Conservation (phyloP, 202 grass and related monocot genomes). For the Zizania palustris region DNA sequence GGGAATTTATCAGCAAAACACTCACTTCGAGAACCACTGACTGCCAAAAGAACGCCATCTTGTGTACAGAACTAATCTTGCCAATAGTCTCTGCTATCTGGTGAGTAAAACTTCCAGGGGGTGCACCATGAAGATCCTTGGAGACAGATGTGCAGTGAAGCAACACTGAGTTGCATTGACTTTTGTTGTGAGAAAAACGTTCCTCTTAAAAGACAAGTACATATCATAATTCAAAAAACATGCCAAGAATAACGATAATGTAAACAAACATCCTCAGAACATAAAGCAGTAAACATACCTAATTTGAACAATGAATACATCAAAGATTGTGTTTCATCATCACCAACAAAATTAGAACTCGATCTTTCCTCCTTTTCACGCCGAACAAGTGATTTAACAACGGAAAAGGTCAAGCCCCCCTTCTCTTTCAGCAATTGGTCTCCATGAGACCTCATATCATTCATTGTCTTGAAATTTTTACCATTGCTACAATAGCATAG, state of each 20-base stretch:
- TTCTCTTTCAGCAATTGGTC: conserved; percentile 79
- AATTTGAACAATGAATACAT: conserved; percentile 68
- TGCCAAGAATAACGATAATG: conserved; percentile 7
- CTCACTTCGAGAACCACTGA: conserved; percentile 72
- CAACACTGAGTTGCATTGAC: conserved; percentile 41
- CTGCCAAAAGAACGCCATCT: conserved; percentile 88
- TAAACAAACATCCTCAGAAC: conserved; percentile 12
- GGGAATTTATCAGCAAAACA: conserved; percentile 33
- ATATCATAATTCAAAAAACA: conserved; percentile 44
- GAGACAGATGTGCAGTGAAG: conserved; percentile 46
- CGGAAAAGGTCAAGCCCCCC: conserved; percentile 78
- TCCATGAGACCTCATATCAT: conserved; percentile 61
- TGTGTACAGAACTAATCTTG: conserved; percentile 77
- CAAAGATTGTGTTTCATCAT: conserved; percentile 80
- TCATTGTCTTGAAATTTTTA: conserved; percentile 79
- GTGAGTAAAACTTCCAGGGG: conserved; percentile 83
- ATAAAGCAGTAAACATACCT: conserved; percentile 49
- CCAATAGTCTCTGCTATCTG: conserved; percentile 70
- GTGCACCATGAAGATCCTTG: conserved; percentile 80
- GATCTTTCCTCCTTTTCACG: conserved; percentile 79
- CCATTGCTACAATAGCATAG: conserved; percentile 50
- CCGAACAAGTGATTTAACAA: conserved; percentile 88
- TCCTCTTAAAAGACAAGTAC: conserved; percentile 68
- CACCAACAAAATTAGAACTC: conserved; percentile 56
- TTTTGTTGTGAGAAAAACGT: conserved; percentile 38